Conservation (phyloP, 73 alveolate genomes). For the Paramecium sonneborni region DNA sequence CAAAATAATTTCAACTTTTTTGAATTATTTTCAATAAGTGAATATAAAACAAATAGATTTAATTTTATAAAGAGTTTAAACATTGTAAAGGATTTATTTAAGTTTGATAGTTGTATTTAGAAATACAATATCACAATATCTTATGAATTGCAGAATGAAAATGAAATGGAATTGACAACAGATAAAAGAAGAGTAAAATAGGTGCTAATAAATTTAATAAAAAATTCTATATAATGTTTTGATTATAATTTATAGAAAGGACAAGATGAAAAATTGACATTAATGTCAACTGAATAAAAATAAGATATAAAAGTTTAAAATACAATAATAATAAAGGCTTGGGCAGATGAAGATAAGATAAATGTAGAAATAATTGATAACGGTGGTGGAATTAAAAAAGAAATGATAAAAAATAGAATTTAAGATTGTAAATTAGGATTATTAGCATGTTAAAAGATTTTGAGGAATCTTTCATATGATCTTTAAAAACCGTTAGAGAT, state of each 20-base stretch:
- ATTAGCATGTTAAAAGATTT: background rate
- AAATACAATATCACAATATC: background rate
- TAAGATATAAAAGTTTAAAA: background rate
- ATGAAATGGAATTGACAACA: background rate
- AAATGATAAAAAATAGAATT: background rate
- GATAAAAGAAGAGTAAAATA: background rate
- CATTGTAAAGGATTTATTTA: background rate
- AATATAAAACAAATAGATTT: background rate
- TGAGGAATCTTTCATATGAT: background rate
- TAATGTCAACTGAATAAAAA: background rate
- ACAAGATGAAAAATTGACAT: background rate
- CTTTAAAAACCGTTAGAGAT: background rate
- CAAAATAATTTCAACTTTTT: background rate
- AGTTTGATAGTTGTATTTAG: background rate
- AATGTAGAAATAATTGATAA: background rate
- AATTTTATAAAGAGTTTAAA: background rate
- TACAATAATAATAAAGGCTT: background rate
- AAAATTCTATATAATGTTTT: background rate
- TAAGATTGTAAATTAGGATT: conserved; percentile 18
- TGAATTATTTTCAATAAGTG: background rate
- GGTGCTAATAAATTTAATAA: background rate
- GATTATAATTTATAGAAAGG: background rate
- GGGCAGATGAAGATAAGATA: background rate
- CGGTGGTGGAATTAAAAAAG: background rate
- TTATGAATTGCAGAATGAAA: background rate